A percentile compares a stretch with the other conserved stretches of the same genome.
Evolutionary conservation across 1,139 yeast species (phyloP).

Genomic region (Kurtzmaniella quercitrusa): DNA sequence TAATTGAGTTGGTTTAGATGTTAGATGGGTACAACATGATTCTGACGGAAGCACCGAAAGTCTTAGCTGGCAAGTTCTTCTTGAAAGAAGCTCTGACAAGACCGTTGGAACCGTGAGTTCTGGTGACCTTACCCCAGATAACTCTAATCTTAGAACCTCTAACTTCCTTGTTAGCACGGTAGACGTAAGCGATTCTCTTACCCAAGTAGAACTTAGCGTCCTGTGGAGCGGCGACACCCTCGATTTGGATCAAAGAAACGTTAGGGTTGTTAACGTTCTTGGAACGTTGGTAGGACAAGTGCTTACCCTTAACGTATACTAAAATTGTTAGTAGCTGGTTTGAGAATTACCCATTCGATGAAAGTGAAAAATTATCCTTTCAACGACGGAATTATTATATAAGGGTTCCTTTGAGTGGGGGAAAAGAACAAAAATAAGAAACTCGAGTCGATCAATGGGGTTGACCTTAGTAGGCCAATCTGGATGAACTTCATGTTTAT

Average conservation of each 20-base stretch:
- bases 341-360: background rate
- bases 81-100: constrained; percentile 98
- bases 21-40: constrained; percentile 99
- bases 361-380: background rate
- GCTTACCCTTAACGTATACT: constrained; percentile 99
- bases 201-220: constrained; percentile 99
- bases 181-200: constrained; percentile 98
- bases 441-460: too few species aligned
- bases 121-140: constrained; percentile 98
- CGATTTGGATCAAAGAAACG: constrained; percentile 93
- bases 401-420: background rate
- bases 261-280: constrained; percentile 98
- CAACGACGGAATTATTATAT: background rate
- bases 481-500: too few species aligned
- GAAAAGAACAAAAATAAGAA: too few species aligned
- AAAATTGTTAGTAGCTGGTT: constrained; percentile 42
- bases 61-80: constrained; percentile 98
- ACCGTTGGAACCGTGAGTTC: constrained; percentile 99
- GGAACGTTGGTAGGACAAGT: constrained; percentile 99
- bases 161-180: constrained; percentile 97
- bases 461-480: too few species aligned
- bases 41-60: constrained; percentile 99
- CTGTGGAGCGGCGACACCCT: constrained; percentile 87
- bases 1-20: constrained; percentile 57
- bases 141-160: constrained; percentile 99